Evolutionary conservation across 2,329 filamentous ascomycete species (phyloP), one percentile per base, ranked within the genome.

Genomic region (Cladobotryum protrusum): DNA sequence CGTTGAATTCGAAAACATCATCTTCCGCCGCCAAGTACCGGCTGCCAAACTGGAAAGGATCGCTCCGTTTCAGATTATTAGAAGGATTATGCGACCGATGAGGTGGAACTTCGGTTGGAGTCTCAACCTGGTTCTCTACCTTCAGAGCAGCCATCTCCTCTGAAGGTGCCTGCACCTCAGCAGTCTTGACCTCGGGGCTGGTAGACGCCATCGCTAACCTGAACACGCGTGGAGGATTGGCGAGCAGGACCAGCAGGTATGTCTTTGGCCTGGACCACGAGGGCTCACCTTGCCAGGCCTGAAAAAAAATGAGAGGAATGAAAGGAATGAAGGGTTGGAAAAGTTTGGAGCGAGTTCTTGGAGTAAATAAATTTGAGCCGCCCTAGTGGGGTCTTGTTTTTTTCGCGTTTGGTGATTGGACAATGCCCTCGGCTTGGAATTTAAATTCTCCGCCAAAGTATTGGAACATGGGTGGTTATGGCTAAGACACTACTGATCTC

Each of bases 1-100:
- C 93, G 69, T 99, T 99, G 81, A 93, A 96, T 67, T 95, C 87
- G 72, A 92, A 99, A 62, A 95, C 88, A 66, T 97, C 79, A 72
- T 96, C 91, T 63, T 83, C 82, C 67, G 92, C 78, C 61, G 87
- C 83, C 46, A 99, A 81, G 62, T 81, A 87, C 52, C 92, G 88
- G 43, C 88, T 93, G 54, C 93, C 93, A 68, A 99, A 99, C 69
- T 95, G 86, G 69, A 97, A 99, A 15, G 93, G 93, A 64, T 96
- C 90, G 64, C 74, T 87, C 61, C 89, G 82, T 73, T 97, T 97
- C 71, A 86, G 75, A 67, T 90, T 93, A 67, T 85, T 72, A 55
- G 72, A 62, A 36, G 87, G 82, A 61, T 87, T 78, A 67, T 91
- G 86, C 18, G 86, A 88, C 57, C 83, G 82, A 60, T 86, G 81